Conservation (phyloP, 257 asterid genomes). For the Scutellaria baicalensis region DNA sequence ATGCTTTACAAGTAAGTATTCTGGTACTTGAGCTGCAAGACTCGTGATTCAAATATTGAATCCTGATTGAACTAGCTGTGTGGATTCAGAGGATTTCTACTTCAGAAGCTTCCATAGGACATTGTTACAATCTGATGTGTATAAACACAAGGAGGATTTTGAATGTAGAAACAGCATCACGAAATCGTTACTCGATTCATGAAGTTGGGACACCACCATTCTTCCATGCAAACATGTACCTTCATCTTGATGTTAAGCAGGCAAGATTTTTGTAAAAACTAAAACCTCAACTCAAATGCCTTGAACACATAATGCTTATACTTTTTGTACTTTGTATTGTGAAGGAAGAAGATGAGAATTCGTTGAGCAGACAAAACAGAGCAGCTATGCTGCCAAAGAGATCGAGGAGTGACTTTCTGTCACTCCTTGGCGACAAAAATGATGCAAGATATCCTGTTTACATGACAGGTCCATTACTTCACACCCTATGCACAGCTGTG, state of each 20-base stretch:
- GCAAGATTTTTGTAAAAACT: conserved; percentile 21
- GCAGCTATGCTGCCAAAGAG: conserved; percentile 54
- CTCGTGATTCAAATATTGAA: too few relatives aligned
- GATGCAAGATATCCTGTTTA: conserved; percentile 58
- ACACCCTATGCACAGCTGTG: conserved; percentile 44
- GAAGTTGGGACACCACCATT: conserved; percentile 65
- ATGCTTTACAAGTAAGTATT: conserved; percentile 57
- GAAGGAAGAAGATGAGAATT: conserved; percentile 65
- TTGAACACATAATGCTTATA: not conserved
- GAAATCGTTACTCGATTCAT: conserved; percentile 48
- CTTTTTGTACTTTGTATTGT: conserved; percentile 10
- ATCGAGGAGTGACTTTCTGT: conserved; percentile 53
- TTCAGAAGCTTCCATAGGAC: conserved; percentile 68
- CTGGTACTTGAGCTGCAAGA: too few relatives aligned
- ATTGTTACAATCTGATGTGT: conserved; percentile 77
- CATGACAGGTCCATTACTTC: conserved; percentile 78
- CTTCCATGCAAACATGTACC: conserved; percentile 86
- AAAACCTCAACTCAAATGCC: not conserved
- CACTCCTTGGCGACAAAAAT: conserved; percentile 55
- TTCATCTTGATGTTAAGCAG: conserved; percentile 83
- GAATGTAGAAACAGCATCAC: conserved; percentile 84
- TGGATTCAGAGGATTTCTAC: conserved; percentile 59
- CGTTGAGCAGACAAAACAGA: conserved; percentile 60
- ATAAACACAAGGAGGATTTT: conserved; percentile 50
- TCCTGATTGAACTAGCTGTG: conserved; percentile 2